phyloP scores from a whole-genome alignment of 257 asterid genomes.

The Solanum piurae region DNA sequence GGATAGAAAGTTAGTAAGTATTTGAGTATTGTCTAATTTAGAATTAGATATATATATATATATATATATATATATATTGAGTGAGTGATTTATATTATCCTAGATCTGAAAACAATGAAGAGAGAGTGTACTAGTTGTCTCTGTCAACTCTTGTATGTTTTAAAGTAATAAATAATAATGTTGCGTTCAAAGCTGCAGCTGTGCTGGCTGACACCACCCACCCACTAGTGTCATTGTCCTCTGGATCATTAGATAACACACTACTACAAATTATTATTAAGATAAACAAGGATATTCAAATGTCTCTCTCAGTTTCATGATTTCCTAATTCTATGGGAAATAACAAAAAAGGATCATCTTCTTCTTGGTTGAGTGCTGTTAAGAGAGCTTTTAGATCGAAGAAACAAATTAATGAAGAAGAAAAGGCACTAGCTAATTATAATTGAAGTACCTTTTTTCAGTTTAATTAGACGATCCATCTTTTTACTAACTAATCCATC shows the following conservation, averaged over 20 bases:
- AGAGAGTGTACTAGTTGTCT: background rate
- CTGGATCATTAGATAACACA: background rate
- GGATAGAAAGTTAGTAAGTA: too few species aligned
- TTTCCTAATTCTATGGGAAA: constrained; percentile 18
- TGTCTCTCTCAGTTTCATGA: background rate
- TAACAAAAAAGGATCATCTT: constrained; percentile 6
- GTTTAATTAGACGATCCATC: background rate
- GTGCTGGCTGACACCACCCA: background rate
- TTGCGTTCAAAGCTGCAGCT: background rate
- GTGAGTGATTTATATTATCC: background rate
- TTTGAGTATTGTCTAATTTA: background rate
- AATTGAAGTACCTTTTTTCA: too few species aligned
- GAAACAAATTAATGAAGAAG: constrained; percentile 21
- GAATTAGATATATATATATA: background rate
- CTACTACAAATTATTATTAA: background rate
- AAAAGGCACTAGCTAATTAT: constrained; percentile 9
- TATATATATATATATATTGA: background rate
- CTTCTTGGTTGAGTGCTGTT: constrained; percentile 39
- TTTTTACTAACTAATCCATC: background rate
- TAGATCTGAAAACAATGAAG: background rate
- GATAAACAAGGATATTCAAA: too few species aligned
- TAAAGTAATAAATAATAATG: background rate
- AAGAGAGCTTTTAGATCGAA: constrained; percentile 39
- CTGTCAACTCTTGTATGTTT: background rate
- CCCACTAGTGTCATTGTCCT: background rate